These are phyloP conservation scores for Boeremia lycopersici DNA, from an alignment of 2,329 filamentous ascomycete species.

Conservation along the genomic window DNA sequence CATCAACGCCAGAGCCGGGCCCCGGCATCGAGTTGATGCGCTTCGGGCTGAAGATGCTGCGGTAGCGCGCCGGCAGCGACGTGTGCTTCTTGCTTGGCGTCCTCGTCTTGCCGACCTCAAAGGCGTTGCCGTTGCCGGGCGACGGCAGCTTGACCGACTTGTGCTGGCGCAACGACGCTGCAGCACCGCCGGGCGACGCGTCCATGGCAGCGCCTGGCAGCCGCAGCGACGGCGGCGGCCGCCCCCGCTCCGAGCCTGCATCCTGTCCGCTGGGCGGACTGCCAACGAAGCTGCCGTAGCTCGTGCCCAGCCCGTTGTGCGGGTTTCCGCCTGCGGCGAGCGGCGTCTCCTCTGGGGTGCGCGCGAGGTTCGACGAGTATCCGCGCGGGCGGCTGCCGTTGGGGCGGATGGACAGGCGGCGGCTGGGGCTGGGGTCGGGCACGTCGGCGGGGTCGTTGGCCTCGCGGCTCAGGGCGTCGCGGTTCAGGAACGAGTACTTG, in stretches of 20 bases:
- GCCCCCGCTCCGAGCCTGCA: slow-evolving; percentile 16
- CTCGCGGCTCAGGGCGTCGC: slow-evolving; percentile 30
- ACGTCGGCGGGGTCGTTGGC: slow-evolving; percentile 33
- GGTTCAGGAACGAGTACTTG: slow-evolving; percentile 51
- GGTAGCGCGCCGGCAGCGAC: slow-evolving; percentile 40
- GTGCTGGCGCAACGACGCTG: slow-evolving; percentile 18
- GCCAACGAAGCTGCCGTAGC: slow-evolving; percentile 69
- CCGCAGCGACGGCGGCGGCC: slow-evolving; percentile 57
- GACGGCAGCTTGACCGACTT: slow-evolving; percentile 30
- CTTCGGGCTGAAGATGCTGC: slow-evolving; percentile 48
- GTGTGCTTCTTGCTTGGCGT: slow-evolving; percentile 38
- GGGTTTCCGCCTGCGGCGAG: slow-evolving; percentile 27
- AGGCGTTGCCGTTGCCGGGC: slow-evolving; percentile 45
- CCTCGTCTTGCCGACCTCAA: slow-evolving; percentile 52
- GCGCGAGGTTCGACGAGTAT: slow-evolving; percentile 6
- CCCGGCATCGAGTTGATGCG: slow-evolving; percentile 50
- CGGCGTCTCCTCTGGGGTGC: slow-evolving; percentile 40
- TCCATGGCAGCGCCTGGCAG: slow-evolving; percentile 68
- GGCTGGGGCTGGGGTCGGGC: slow-evolving; percentile 31
- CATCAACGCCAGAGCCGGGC: slow-evolving; percentile 29
- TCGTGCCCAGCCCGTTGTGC: slow-evolving; percentile 46
- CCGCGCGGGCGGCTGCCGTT: slow-evolving; percentile 21
- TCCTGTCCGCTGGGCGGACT: slow-evolving; percentile 49
- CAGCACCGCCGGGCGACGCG: slow-evolving; percentile 26
- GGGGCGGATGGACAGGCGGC: slow-evolving; percentile 14